Conservation (phyloP, 768 basidiomycete species). For the Leucogyrophana mollusca region DNA sequence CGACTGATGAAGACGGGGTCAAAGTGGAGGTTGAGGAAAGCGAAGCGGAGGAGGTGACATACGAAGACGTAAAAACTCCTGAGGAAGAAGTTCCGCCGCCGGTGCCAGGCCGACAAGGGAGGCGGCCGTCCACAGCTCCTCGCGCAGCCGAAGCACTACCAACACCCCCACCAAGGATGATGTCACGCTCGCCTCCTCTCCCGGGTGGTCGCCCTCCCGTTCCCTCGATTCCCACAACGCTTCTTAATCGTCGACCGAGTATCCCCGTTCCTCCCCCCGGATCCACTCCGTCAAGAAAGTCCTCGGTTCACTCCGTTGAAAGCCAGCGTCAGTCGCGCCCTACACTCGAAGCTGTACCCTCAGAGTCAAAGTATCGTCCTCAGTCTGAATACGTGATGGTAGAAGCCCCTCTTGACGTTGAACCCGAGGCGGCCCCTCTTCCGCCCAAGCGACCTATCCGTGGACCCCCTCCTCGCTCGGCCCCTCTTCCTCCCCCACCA, state of each 20-base stretch:
- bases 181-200: conserved; percentile 30
- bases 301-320: conserved; percentile 26
- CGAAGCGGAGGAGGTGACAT: conserved; percentile 64
- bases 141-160: conserved; percentile 34
- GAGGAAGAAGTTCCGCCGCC: conserved; percentile 51
- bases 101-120: conserved; percentile 46
- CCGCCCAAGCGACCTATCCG: conserved; percentile 41
- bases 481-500: conserved; percentile 34
- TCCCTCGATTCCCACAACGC: conserved; percentile 30
- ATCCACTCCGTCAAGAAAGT: conserved; percentile 33
- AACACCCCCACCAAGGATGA: conserved; percentile 46
- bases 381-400: conserved; percentile 65
- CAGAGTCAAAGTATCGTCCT: conserved; percentile 8
- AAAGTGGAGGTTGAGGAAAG: conserved; percentile 71
- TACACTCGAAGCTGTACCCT: conserved; percentile 1
- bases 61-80: conserved; percentile 48
- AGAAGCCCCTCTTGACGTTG: conserved; percentile 46
- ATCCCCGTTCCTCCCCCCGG: conserved; percentile 14
- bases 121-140: conserved; percentile 24
- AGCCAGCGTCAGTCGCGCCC: conserved; percentile 7
- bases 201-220: conserved; percentile 37
- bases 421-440: conserved; percentile 27
- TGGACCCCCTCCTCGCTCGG: conserved; percentile 13
- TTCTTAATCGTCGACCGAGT: conserved; percentile 39
- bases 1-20: conserved; percentile 58